phyloP scores from a whole-genome alignment of 306 rosid species.

The Cucurbita ficifolia region DNA sequence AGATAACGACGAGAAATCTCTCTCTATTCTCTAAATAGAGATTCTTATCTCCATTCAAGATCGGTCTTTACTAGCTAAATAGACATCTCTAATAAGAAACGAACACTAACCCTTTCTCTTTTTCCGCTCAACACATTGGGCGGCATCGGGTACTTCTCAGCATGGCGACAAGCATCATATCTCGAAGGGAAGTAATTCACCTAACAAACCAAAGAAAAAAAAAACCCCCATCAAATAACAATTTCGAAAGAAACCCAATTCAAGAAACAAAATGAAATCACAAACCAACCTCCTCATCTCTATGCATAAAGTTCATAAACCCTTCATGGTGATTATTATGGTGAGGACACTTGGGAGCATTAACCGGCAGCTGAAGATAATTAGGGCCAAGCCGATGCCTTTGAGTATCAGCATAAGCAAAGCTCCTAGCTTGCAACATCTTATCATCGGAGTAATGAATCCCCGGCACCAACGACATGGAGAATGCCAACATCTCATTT shows the following conservation, averaged over 20 bases:
- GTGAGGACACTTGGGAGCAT: constrained; percentile 83
- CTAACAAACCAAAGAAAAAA: constrained; percentile 9
- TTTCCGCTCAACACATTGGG: constrained; percentile 26
- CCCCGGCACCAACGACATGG: constrained; percentile 75
- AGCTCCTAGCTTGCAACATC: constrained; percentile 70
- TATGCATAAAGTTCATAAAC: constrained; percentile 80
- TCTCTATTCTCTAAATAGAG: no score
- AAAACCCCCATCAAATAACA: not conserved
- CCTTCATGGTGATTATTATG: constrained; percentile 90
- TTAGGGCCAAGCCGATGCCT: constrained; percentile 96
- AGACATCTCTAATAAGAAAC: no score
- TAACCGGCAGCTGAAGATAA: constrained; percentile 74
- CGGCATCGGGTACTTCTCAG: constrained; percentile 63
- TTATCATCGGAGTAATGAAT: constrained; percentile 74
- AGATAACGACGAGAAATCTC: no score
- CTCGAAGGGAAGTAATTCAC: constrained; percentile 91
- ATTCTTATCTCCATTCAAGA: no score
- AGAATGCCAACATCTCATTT: constrained; percentile 85
- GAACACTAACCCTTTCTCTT: constrained; percentile 60
- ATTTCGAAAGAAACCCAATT: not conserved
- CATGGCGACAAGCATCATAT: constrained; percentile 60
- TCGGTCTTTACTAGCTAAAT: no score
- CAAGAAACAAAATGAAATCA: not conserved
- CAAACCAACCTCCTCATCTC: constrained; percentile 64
- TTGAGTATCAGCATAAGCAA: constrained; percentile 78